Evolutionary conservation across 768 basidiomycete genomes (phyloP).

Genomic region (Kwoniella mangroviensis): DNA sequence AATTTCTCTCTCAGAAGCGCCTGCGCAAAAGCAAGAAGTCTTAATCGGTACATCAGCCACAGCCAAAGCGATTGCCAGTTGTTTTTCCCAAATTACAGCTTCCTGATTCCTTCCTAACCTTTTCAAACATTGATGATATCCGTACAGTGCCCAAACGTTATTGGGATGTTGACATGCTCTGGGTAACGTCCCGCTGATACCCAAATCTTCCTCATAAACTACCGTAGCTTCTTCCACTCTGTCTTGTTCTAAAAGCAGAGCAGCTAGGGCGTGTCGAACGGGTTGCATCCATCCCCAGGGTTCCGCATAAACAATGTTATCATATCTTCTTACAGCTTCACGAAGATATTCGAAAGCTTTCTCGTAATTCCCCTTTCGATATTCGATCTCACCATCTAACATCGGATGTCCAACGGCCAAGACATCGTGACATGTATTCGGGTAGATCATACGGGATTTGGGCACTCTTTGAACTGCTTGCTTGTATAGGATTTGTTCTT

Average conservation of each 20-base stretch:
- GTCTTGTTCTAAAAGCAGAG: conserved; percentile 44
- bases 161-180: conserved; percentile 47
- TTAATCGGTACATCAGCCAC: conserved; percentile 41
- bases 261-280: conserved; percentile 48
- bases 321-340: conserved; percentile 40
- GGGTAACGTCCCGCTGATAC: conserved; percentile 35
- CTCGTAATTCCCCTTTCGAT: conserved; percentile 42
- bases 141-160: conserved; percentile 51
- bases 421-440: conserved; percentile 33
- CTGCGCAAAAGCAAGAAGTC: conserved; percentile 39
- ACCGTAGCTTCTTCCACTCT: conserved; percentile 36
- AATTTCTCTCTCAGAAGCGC: background rate
- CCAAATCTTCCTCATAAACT: conserved; percentile 45
- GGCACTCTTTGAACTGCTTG: conserved; percentile 31
- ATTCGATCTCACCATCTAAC: conserved; percentile 50
- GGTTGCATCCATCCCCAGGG: conserved; percentile 53
- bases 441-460: conserved; percentile 32
- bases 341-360: conserved; percentile 42
- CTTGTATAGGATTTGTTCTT: conserved; percentile 21
- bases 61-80: conserved; percentile 36
- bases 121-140: conserved; percentile 48
- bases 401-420: conserved; percentile 42
- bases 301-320: conserved; percentile 43
- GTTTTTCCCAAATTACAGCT: conserved; percentile 31
- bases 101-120: conserved; percentile 33